Base-by-base conservation (phyloP, 108 stramenopile genomes). In the Nitzschia inconspicua region DNA sequence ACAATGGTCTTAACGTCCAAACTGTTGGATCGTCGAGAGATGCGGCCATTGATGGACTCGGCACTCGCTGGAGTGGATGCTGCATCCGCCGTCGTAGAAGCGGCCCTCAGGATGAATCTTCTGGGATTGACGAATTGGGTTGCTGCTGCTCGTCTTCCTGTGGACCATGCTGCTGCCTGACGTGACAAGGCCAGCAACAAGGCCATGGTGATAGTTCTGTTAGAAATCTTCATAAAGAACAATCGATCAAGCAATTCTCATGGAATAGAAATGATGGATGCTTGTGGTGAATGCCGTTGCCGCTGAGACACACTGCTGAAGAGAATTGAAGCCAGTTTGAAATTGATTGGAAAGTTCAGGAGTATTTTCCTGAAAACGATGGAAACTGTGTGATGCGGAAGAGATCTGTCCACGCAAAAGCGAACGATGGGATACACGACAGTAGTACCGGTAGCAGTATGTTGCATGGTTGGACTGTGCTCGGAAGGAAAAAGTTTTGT, bases 1-100 rank as follows among this genome's bases (percentile, higher is more conserved):
- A 73, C 69, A 34, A 88, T 75, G 43, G 91, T 75, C 29, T 79
- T 73, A 32, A 76, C 52, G 32, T 90, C 89, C 57, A 86, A 61
- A 23, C 77, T 76, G 41, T 80, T 30, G 41, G 65, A 52, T n/a
- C 77, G 44, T 29, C 83, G 78, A 7, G 82, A 73, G 16, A 84
- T 26, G 22, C 82, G 75, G 2, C 43, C 31, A 3, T 37, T 43
- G 3, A 52, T 19, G 16, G 65, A 8, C 31, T 26, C 10, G 27
- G 22, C 52, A 14, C 3, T 25, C 24, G 44, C 18, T n/a, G 13
- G 14, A 13, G 31, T 40, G 4, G 51, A 14, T 6, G 51, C 35
- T n/a, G 51, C 51, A 26, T 53, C 51, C 14, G 51, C 46, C 6
- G 60, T 31, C 44, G 24, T 14, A 8, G 31, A 23, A 6, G 46